phyloP scores from a whole-genome alignment of 108 stramenopile genomes.

The Nannochloropsis salina region DNA sequence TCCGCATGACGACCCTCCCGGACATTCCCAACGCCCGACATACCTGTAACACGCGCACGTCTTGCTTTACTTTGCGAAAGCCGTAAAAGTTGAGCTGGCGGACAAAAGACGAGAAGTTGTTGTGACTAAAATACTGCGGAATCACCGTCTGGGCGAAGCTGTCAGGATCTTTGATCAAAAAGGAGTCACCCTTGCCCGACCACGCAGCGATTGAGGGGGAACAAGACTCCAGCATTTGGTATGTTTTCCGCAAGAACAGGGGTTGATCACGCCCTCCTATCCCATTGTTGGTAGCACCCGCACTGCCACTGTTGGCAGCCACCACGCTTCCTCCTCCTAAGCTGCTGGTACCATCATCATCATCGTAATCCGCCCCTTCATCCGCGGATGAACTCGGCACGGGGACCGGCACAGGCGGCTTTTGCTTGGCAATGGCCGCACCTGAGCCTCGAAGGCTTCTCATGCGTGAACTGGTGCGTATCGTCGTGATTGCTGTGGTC shows the following conservation, averaged over 20 bases:
- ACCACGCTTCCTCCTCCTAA: not conserved
- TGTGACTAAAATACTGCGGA: conserved; percentile 54
- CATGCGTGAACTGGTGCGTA: not conserved
- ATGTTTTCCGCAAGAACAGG: conserved; percentile 46
- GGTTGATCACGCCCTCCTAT: conserved; percentile 31
- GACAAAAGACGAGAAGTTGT: conserved; percentile 55
- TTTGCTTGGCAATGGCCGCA: not conserved
- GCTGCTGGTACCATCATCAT: conserved; percentile 14
- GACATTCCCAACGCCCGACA: too few relatives aligned
- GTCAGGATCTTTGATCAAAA: conserved; percentile 55
- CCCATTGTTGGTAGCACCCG: not conserved
- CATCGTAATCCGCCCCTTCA: conserved; percentile 6
- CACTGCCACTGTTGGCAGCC: not conserved
- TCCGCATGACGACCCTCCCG: too few relatives aligned
- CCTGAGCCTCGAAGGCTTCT: not conserved
- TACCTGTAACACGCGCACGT: conserved; percentile 8
- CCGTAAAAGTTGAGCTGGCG: conserved; percentile 59
- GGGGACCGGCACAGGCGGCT: not conserved
- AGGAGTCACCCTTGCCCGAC: conserved; percentile 49
- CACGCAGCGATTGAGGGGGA: conserved; percentile 44
- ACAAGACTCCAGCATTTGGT: conserved; percentile 55
- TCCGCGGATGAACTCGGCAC: not conserved
- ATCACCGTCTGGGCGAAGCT: conserved; percentile 53
- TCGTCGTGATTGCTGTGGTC: not conserved
- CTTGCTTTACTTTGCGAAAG: conserved; percentile 53